Evolutionary conservation across 1,284 basidiomycete species (phyloP).

Genomic region (Cutaneotrichosporon curvatum): DNA sequence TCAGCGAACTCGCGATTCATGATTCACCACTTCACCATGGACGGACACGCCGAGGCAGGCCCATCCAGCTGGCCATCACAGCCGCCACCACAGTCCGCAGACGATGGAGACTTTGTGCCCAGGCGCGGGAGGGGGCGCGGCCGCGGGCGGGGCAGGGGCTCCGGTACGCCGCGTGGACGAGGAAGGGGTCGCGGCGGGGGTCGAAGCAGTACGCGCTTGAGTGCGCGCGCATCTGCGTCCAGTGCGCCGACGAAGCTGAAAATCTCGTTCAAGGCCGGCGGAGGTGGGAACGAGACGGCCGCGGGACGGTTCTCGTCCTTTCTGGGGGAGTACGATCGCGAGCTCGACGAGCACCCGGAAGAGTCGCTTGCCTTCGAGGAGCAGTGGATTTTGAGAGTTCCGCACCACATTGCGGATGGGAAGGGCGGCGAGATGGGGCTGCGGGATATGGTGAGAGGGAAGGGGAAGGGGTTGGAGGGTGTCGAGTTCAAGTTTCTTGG

Average conservation of each 20-base stretch:
- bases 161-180: constrained; percentile 10
- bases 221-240: constrained; percentile 11
- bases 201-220: constrained; percentile 13
- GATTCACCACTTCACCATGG: not conserved
- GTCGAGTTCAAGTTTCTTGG: constrained; percentile 99
- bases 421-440: constrained; percentile 52
- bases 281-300: constrained; percentile 9
- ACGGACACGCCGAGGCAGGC: not conserved
- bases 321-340: constrained; percentile 80
- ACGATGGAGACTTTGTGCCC: not conserved
- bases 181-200: constrained; percentile 6
- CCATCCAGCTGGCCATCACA: not conserved
- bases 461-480: constrained; percentile 68
- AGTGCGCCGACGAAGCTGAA: constrained; percentile 24
- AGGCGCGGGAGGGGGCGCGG: constrained; percentile 9
- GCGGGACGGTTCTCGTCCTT: constrained; percentile 56
- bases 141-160: constrained; percentile 18
- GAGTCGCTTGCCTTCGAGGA: constrained; percentile 84
- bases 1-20: too few relatives aligned
- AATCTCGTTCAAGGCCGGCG: constrained; percentile 33
- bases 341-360: constrained; percentile 92
- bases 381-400: constrained; percentile 90
- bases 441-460: constrained; percentile 68
- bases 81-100: not conserved
- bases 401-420: constrained; percentile 54